Percentiles rank a stretch among this genome's conserved stretches.
Conservation (phyloP, 2,329 filamentous ascomycete genomes). For the Didymella lethalis region DNA sequence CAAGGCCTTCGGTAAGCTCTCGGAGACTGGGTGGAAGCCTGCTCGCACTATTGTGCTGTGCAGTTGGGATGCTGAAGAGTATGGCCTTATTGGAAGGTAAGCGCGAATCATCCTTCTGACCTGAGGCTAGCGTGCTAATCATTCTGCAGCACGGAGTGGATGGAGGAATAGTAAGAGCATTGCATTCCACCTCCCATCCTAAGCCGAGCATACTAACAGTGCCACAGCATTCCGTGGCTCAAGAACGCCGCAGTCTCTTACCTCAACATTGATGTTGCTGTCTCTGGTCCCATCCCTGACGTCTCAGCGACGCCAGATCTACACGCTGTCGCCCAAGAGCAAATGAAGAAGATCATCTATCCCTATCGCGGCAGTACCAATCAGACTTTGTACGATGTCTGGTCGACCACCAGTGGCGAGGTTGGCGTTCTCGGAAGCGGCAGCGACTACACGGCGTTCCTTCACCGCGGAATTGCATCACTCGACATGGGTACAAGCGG, state of each 20-base stretch:
- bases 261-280: slow-evolving; percentile 61
- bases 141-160: slow-evolving; percentile 55
- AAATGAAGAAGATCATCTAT: slow-evolving; percentile 55
- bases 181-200: neutral
- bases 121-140: slow-evolving; percentile 5
- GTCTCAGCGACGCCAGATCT: slow-evolving; percentile 53
- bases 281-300: slow-evolving; percentile 54
- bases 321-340: slow-evolving; percentile 45
- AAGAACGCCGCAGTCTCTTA: slow-evolving; percentile 56
- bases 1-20: slow-evolving; percentile 58
- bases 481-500: slow-evolving; percentile 55
- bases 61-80: slow-evolving; percentile 56
- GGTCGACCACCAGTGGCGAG: slow-evolving; percentile 48
- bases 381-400: slow-evolving; percentile 57
- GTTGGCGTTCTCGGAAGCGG: slow-evolving; percentile 57
- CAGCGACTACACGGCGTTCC: slow-evolving; percentile 58
- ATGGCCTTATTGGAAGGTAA: slow-evolving; percentile 48
- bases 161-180: slow-evolving; percentile 53
- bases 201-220: slow-evolving; percentile 5
- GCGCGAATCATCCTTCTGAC: neutral
- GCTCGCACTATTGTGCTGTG: slow-evolving; percentile 58
- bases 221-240: slow-evolving; percentile 55
- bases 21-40: slow-evolving; percentile 61
- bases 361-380: slow-evolving; percentile 50
- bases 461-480: slow-evolving; percentile 55